Evolutionary conservation across 805 yeast species (phyloP), one percentile per base, ranked within the genome.

Genomic region (Ogataea minuta): DNA sequence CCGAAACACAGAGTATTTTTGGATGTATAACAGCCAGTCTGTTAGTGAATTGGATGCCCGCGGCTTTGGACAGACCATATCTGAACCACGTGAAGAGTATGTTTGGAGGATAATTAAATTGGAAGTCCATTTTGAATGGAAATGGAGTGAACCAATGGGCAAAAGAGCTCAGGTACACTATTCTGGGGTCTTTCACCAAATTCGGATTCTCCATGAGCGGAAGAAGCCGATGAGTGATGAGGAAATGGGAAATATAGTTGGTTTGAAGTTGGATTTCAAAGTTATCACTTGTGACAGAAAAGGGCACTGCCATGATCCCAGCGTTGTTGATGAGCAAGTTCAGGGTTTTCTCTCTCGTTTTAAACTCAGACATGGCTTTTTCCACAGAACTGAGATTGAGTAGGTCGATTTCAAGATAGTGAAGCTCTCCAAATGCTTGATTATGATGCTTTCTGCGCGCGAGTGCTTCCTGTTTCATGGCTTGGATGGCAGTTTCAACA

Each of bases 201-300:
- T 28, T 41, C 10, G 59, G 48, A 8, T 65, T 62, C 32, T 74
- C 76, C 53, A 81, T 59, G 27, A 75, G 48, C 1, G 81, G 79
- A 6, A 84, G 45, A 14, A 87, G 58, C 39, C 74, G 63, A 45
- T 81, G 74, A 1, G 91, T 79, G 25, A 87, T 66, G 13, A 87
- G 63, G 48, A 84, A 84, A 39, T 85, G 95, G 0, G 93, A 74
- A 9, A 87, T 63, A 56, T 80, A 87, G 56, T 85, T 84, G 2
- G 89, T 80, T 53, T 85, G 95, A 43, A 85, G 63, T 54, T 86
- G 95, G 11, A 84, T 70, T 58, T 88, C 96, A 57, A 84, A 84
- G 50, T 83, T 88, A 24, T 66, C 70, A 11, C 31, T 41, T 0
- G 95, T 84, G 23, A 68, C 49, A 14, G 73, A 66, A 57, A 67